Conservation (phyloP, 2,329 filamentous ascomycete genomes). For the Paecilomyces fulvus region DNA sequence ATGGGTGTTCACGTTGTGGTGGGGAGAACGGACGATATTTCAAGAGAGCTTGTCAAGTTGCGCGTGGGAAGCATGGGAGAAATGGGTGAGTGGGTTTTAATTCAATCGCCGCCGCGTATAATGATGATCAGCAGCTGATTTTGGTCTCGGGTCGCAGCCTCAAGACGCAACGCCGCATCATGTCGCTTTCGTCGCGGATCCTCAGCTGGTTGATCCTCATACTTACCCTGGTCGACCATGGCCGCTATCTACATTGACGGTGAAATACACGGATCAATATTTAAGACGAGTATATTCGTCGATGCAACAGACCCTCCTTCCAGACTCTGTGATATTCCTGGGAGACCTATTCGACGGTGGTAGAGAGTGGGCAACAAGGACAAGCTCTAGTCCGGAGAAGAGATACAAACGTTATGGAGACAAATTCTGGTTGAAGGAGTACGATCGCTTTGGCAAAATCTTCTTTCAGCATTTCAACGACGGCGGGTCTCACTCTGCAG, state of each 20-base stretch:
- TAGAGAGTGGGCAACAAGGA: constrained; percentile 77
- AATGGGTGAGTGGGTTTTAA: constrained; percentile 59
- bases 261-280: constrained; percentile 80
- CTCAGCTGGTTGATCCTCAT: constrained; percentile 85
- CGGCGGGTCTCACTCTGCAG: constrained; percentile 45
- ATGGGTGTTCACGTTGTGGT: constrained; percentile 72
- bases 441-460: constrained; percentile 73
- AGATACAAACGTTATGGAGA: constrained; percentile 71
- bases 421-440: constrained; percentile 79
- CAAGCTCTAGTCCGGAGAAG: constrained; percentile 51
- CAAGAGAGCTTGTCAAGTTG: constrained; percentile 61
- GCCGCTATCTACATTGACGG: constrained; percentile 59
- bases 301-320: constrained; percentile 66
- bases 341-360: constrained; percentile 95
- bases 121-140: constrained; percentile 4
- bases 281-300: constrained; percentile 72
- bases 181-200: constrained; percentile 77
- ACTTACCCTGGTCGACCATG: constrained; percentile 82
- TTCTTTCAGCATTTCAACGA: constrained; percentile 66
- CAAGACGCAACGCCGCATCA: constrained; percentile 70
- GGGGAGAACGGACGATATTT: constrained; percentile 78
- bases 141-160: constrained; percentile 50
- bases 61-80: constrained; percentile 81
- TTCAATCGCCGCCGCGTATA: neutral
- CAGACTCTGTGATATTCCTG: constrained; percentile 82